These are phyloP conservation scores for Gamsiella multidivaricata DNA, from an alignment of 192 early-diverging fungal species.

Conservation along the genomic window DNA sequence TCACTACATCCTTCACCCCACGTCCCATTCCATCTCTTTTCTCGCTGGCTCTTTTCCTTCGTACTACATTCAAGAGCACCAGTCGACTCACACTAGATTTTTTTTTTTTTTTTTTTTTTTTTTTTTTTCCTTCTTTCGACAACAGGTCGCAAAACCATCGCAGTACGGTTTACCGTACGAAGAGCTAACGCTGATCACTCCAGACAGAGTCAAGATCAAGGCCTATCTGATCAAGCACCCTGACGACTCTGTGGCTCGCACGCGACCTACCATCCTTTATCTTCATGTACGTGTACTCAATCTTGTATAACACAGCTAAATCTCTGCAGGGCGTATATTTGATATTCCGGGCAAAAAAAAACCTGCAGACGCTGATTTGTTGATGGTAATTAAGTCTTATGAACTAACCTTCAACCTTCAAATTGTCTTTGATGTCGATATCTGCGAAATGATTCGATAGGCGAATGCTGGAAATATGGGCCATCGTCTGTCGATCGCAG, in stretches of 20 bases:
- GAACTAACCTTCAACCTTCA: not conserved
- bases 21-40: not conserved
- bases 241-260: slow-evolving; percentile 63
- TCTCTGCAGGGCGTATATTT: too few relatives aligned
- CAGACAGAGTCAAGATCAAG: slow-evolving; percentile 82
- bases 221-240: slow-evolving; percentile 80
- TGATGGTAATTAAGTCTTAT: too few relatives aligned
- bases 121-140: not conserved
- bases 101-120: not conserved
- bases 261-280: slow-evolving; percentile 83
- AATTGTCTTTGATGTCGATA: not conserved
- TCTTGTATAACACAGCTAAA: too few relatives aligned
- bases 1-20: not conserved
- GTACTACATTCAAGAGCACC: not conserved
- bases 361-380: too few relatives aligned
- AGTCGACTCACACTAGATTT: not conserved
- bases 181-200: slow-evolving; percentile 77
- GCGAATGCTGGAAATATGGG: slow-evolving; percentile 99
- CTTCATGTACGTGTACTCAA: slow-evolving; percentile 82
- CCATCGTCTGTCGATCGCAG: slow-evolving; percentile 93
- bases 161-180: slow-evolving; percentile 73
- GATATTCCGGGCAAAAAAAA: too few relatives aligned
- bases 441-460: slow-evolving; percentile 31
- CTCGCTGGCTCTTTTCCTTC: not conserved
- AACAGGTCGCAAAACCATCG: slow-evolving; percentile 75